Evolutionary conservation across 495 filamentous ascomycete species (phyloP).

Genomic region (Hypoxylon rickii): DNA sequence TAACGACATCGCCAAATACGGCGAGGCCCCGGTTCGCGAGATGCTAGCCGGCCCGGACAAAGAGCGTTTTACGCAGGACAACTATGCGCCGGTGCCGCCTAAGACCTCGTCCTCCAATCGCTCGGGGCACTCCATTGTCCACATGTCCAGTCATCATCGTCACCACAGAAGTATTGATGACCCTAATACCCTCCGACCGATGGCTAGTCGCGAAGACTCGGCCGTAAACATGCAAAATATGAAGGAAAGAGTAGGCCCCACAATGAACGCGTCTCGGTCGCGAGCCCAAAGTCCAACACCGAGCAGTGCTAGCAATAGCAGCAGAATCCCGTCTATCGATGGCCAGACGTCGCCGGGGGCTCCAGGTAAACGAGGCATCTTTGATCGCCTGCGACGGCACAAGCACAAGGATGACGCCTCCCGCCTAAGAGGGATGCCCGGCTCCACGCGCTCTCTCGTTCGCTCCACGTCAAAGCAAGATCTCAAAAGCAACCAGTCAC

Average conservation of each 20-base stretch:
- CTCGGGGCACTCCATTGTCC: slow-evolving; percentile 57
- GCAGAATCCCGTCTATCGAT: slow-evolving; percentile 50
- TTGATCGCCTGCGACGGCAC: slow-evolving; percentile 66
- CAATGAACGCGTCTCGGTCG: slow-evolving; percentile 46
- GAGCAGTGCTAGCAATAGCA: slow-evolving; percentile 63
- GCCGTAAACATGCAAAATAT: slow-evolving; percentile 52
- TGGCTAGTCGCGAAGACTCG: slow-evolving; percentile 73
- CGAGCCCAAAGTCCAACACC: slow-evolving; percentile 78
- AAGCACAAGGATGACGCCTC: slow-evolving; percentile 62
- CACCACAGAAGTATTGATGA: slow-evolving; percentile 81
- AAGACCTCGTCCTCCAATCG: slow-evolving; percentile 58
- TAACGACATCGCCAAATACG: slow-evolving; percentile 79
- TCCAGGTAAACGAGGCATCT: slow-evolving; percentile 66
- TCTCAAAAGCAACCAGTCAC: slow-evolving; percentile 47
- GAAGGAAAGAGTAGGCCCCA: slow-evolving; percentile 50
- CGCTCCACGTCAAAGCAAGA: slow-evolving; percentile 56
- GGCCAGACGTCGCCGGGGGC: slow-evolving; percentile 64
- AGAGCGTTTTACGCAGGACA: slow-evolving; percentile 62
- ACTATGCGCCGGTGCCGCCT: slow-evolving; percentile 44
- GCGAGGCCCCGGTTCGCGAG: slow-evolving; percentile 80
- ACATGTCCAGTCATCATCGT: slow-evolving; percentile 68
- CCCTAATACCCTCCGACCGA: slow-evolving; percentile 62
- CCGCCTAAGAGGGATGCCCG: slow-evolving; percentile 59
- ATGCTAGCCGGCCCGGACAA: slow-evolving; percentile 71
- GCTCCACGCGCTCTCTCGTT: slow-evolving; percentile 58